Percentiles rank a stretch among this genome's conserved stretches.
phyloP scores from a whole-genome alignment of 2,329 filamentous ascomycete species.

The Exophiala calicioides region DNA sequence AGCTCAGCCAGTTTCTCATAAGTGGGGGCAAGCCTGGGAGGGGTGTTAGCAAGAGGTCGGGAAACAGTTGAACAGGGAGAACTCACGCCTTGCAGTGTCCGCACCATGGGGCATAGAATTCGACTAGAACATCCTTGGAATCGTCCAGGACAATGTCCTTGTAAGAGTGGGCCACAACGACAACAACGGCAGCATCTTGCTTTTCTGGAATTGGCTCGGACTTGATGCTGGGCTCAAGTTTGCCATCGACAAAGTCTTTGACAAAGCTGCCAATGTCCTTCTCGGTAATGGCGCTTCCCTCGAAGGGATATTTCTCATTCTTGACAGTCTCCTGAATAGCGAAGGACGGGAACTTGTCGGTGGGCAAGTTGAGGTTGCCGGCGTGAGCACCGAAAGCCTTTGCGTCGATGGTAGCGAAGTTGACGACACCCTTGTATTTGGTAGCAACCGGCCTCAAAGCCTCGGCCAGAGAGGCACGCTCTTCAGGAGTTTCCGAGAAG shows the following conservation, averaged over 20 bases:
- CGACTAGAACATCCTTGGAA: slow-evolving; percentile 92
- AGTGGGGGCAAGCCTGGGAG: slow-evolving; percentile 60
- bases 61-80: not conserved
- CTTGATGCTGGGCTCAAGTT: slow-evolving; percentile 95
- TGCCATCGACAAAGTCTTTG: slow-evolving; percentile 79
- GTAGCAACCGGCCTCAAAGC: slow-evolving; percentile 82
- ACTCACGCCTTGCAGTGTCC: slow-evolving; percentile 68
- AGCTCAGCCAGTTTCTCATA: slow-evolving; percentile 65
- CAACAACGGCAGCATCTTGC: slow-evolving; percentile 82
- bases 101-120: slow-evolving; percentile 94
- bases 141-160: slow-evolving; percentile 87
- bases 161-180: slow-evolving; percentile 93
- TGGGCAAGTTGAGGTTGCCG: slow-evolving; percentile 93
- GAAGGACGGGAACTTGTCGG: slow-evolving; percentile 93
- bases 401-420: slow-evolving; percentile 97
- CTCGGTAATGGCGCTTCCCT: slow-evolving; percentile 74
- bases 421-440: slow-evolving; percentile 90
- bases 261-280: slow-evolving; percentile 79
- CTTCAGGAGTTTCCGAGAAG: slow-evolving; percentile 88
- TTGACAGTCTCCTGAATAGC: slow-evolving; percentile 94
- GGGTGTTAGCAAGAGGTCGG: slow-evolving; percentile 12
- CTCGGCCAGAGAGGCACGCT: slow-evolving; percentile 76
- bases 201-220: slow-evolving; percentile 94
- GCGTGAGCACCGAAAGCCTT: slow-evolving; percentile 92
- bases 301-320: slow-evolving; percentile 96